phyloP scores from a whole-genome alignment of 345 rosid species.

The Gossypium sturtianum region DNA sequence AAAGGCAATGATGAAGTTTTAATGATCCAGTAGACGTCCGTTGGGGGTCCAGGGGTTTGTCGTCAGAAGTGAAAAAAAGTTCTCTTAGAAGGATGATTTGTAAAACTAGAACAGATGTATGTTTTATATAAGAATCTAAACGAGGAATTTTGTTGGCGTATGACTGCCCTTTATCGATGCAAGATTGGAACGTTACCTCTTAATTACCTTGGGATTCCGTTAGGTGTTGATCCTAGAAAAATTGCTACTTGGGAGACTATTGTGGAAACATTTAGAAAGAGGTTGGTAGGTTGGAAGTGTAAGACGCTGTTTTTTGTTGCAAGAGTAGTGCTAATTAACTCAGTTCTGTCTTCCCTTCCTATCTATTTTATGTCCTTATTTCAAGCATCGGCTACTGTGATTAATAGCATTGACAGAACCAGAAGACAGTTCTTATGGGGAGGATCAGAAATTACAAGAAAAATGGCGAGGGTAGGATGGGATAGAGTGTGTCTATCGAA shows the following conservation, averaged over 20 bases:
- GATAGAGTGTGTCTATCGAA: background rate
- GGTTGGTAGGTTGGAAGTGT: background rate
- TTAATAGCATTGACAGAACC: background rate
- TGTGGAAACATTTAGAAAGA: background rate
- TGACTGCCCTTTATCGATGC: too few species aligned
- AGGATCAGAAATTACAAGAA: background rate
- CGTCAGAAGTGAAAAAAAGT: too few species aligned
- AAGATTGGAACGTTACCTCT: too few species aligned
- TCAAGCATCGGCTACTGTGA: fast-evolving
- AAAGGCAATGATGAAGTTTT: too few species aligned
- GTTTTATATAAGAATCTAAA: too few species aligned
- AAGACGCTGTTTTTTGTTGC: background rate
- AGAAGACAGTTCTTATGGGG: background rate
- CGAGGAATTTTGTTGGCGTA: too few species aligned
- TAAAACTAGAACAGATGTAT: too few species aligned
- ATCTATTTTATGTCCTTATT: background rate
- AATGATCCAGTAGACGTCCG: too few species aligned
- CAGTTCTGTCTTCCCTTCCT: background rate
- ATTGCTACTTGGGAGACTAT: background rate
- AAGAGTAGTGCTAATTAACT: background rate
- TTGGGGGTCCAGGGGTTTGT: too few species aligned
- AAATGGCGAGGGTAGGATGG: background rate
- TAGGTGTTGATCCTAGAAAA: background rate
- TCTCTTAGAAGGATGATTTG: too few species aligned
- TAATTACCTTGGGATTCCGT: background rate